Evolutionary conservation across 2,329 filamentous ascomycete genomes (phyloP), one percentile per base, ranked within the genome.

Genomic region (Fusarium compactum): DNA sequence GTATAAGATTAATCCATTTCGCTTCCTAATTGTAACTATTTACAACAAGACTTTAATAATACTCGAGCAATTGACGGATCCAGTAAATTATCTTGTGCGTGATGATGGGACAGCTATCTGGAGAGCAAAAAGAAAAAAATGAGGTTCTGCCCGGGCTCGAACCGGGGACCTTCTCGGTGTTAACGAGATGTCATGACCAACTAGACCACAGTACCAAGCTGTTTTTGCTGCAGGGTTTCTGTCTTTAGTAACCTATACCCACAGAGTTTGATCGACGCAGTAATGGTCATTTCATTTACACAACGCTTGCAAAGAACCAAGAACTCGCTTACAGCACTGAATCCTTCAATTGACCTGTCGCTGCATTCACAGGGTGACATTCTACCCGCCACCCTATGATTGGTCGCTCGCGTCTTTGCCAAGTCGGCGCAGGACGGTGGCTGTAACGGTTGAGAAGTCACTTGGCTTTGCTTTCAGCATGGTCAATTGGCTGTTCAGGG

Each of bases 41-140:
- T 9, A 16, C 27, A 34, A 9, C 5, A 11, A 18, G 5, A 34
- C 8, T 10, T 10, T 0, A 10, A 18, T 10, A 0, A 10, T 5
- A 34, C 5, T 18, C 5, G 1, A 18, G 15, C 3, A 16, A 15
- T 5, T 32, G 4, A 32, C n/a, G n/a, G n/a, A n/a, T n/a, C n/a
- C n/a, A n/a, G n/a, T n/a, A n/a, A n/a, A n/a, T n/a, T n/a, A n/a
- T n/a, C n/a, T n/a, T n/a, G n/a, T n/a, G n/a, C n/a, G n/a, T n/a
- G n/a, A n/a, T n/a, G n/a, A n/a, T n/a, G n/a, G n/a, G n/a, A n/a
- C n/a, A n/a, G n/a, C n/a, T n/a, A n/a, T n/a, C n/a, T n/a, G n/a
- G n/a, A n/a, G n/a, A n/a, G n/a, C 32, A 34, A 34, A 38, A 38
- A n/a, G 6, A 0, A n/a, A 38, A 38, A 38, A 12, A 6, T 38